Evolutionary conservation across 768 basidiomycete species (phyloP), one percentile per base, ranked within the genome.

Genomic region (Lepiota brunneoincarnata): DNA sequence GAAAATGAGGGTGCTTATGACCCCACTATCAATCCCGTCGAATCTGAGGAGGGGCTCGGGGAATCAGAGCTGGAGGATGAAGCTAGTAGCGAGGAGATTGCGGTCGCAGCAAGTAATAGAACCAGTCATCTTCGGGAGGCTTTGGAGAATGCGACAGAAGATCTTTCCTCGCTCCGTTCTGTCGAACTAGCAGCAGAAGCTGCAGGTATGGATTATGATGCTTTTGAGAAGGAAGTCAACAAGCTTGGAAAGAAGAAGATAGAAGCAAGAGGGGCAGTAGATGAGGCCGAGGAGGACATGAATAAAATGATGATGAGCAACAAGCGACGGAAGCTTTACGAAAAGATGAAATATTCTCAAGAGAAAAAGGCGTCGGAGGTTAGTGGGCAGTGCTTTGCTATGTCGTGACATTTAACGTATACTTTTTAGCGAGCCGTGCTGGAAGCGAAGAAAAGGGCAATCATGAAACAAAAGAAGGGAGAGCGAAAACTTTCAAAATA

Each of bases 291-390:
- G 35, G 91, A 84, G 63, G 89, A 95, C 66, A 91, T 96, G 89
- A 88, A 91, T 71, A 96, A 95, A 80, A 96, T 98, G 86, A 80
- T 98, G 83, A 87, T 97, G 86, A 96, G 91, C 75, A 93, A 92
- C 70, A 93, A 90, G 74, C 89, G 96, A 69, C 82, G 85, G 62
- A 95, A 95, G 71, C 71, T 97, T 62, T 96, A 95, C 68, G 92
- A 93, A 71, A 89, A 89, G 72, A 90, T 97, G 83, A 92, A 93
- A 73, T 83, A 90, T 66, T 85, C 86, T 59, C 81, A 95, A 66
- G 79, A 80, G 67, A 90, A 87, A 72, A 85, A 86, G 56, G 76
- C 77, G 12, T 72, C 78, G 21, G 91, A 96, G 89, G 94, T 94
- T 67, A 61, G 86, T 73, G 21, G 49, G 54, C 28, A 31, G 21